Evolutionary conservation across 2,329 filamentous ascomycete species (phyloP), one percentile per base, ranked within the genome.

Genomic region (Colletotrichum camelliae): DNA sequence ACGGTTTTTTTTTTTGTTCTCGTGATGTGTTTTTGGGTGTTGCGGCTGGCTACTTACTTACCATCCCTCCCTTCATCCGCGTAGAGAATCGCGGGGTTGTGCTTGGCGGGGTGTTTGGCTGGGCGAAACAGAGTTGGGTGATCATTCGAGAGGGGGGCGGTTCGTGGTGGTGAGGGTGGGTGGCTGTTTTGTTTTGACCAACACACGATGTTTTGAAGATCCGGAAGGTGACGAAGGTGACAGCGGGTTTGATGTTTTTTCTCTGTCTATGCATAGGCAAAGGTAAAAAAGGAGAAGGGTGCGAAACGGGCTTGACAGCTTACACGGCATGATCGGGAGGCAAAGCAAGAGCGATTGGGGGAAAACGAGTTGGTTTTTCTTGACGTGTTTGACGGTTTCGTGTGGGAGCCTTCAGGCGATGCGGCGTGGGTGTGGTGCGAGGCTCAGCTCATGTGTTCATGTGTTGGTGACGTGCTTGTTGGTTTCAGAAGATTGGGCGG

Each of bases 351-450:
- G 31, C 55, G 52, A 55, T n/a, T 24, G 31, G 33, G n/a, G 33
- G 12, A 64, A 43, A 43, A 64, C 43, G 21, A 12, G 61, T 35
- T 35, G 35, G 33, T 60, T 60, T 21, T 52, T 24, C 43, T 52
- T 61, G 57, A 37, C 55, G 21, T 60, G 55, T 62, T 72, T 72
- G 72, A 58, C 39, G 73, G 73, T 75, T 75, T 75, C 70, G 35
- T 75, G 62, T 73, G 73, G 70, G 33, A 67, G 58, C 64, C 35
- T 31, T 71, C 48, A 60, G 67, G 18, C 10, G 16, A 16, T 29
- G 29, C 66, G 69, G 61, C 58, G 55, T 18, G 70, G 66, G 37
- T n/a, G 31, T 61, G 29, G 58, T 61, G 58, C 31, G 58, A 61
- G 58, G 58, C 58, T 61, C 58, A 61, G 70, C 64, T 35, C 58